Conservation (phyloP, 164 flowering plant genomes). For the Nymphaea thermarum region DNA sequence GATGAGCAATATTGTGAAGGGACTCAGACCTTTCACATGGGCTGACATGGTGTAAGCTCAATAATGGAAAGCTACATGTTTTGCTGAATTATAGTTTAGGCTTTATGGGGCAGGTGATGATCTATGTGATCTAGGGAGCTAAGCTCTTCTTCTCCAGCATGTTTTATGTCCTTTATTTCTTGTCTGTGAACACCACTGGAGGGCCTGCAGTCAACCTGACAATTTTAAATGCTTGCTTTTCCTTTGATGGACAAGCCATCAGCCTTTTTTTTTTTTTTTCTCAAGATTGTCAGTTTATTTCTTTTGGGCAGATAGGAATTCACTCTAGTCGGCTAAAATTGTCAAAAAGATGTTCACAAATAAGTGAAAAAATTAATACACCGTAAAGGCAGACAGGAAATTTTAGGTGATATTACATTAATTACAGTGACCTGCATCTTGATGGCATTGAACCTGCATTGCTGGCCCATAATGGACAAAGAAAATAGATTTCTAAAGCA, state of each 20-base stretch:
- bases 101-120: not conserved
- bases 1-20: too few species aligned
- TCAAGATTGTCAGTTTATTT: not conserved
- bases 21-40: too few species aligned
- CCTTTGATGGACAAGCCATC: not conserved
- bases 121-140: not conserved
- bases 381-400: too few species aligned
- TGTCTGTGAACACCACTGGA: not conserved
- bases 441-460: too few species aligned
- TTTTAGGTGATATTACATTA: too few species aligned
- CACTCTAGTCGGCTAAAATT: too few species aligned
- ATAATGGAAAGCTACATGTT: not conserved
- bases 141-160: not conserved
- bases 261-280: not conserved
- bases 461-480: too few species aligned
- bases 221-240: too few species aligned
- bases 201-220: not conserved
- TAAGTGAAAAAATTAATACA: too few species aligned
- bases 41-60: not conserved
- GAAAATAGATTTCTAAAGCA: too few species aligned
- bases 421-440: too few species aligned
- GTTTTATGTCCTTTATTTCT: not conserved
- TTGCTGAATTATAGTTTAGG: not conserved
- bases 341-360: too few species aligned
- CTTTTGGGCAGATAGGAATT: not conserved